Base-by-base conservation (phyloP, 2,329 filamentous ascomycete species). In the Aspergillus sp. region DNA sequence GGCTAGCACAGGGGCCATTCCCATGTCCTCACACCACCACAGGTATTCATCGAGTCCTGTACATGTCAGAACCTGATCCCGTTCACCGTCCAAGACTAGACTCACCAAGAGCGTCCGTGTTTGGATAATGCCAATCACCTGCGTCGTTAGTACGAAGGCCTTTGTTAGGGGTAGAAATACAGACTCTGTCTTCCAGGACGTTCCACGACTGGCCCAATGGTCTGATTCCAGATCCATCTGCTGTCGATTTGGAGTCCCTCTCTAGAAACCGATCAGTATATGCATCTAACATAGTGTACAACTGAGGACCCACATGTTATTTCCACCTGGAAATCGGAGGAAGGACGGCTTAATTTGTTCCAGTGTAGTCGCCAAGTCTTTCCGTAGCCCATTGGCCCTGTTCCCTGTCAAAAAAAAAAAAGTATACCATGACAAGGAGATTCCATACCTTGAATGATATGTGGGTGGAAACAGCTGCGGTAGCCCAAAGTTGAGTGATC, bases 321-420 rank as follows among this genome's bases (percentile, higher is more conserved):
- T 86, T 8, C 83, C 85, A 5, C 86, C 86, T 0, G 85, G 85
- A 52, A 87, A 81, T 14, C 86, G 79, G 42, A 88, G 76, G 59
- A 87, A 80, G n/a, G 76, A 77, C 0, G 80, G 78, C 47, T 81
- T 78, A 1, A 84, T 63, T 7, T 71, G 76, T 3, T 76, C 78
- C 2, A 86, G 66, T 6, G 77, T 76, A 47, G 80, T 73, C 6
- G 78, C 79, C 47, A 86, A 68, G 47, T 86, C 82, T 8, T 76
- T 66, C 5, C 83, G 72, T 38, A 84, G 69, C 0, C 84, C 84
- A 58, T 87, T 87, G 44, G 59, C 44, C 20, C 65, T 63, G 19
- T 14, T 3, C 4, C 20, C 19, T 1, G 45, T 55, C 17, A 53
- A 22, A 11, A 6, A 6, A 53, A 22, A 11, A 6, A 6, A 7